These are phyloP conservation scores for Leucocoprinus leucothites DNA, from an alignment of 768 basidiomycete genomes.

Conservation along the genomic window DNA sequence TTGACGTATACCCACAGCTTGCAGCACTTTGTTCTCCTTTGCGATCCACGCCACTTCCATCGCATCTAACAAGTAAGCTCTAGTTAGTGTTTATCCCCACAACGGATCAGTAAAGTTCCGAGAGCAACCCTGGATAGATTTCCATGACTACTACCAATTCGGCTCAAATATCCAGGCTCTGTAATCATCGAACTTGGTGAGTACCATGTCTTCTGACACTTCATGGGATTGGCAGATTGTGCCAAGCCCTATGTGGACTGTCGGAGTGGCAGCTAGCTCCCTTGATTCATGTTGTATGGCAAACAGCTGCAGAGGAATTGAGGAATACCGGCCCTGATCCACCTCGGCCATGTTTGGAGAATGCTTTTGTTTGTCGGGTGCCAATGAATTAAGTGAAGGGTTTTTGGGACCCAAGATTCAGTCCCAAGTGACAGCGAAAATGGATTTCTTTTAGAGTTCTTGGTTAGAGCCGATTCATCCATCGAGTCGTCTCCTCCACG, in stretches of 20 bases:
- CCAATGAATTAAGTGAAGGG: neutral
- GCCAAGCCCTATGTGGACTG: neutral
- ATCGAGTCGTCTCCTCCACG: neutral
- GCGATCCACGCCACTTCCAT: no score
- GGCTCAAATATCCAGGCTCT: neutral
- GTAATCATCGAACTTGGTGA: no score
- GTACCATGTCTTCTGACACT: no score
- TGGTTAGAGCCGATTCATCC: neutral
- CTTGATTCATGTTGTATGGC: constrained; percentile 5
- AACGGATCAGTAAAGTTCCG: constrained; percentile 6
- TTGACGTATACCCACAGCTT: no score
- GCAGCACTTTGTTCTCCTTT: no score
- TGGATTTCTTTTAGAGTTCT: neutral
- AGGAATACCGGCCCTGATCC: neutral
- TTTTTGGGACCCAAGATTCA: neutral
- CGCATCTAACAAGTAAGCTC: no score
- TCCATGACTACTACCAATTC: neutral
- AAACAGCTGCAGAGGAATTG: neutral
- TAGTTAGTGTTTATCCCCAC: neutral
- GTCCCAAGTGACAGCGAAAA: constrained; percentile 10
- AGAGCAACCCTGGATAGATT: neutral
- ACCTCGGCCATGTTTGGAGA: neutral
- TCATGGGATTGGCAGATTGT: constrained; percentile 3
- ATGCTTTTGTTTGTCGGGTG: neutral
- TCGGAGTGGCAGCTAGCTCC: neutral